phyloP scores from a whole-genome alignment of 495 filamentous ascomycete genomes.

The Letharia lupina region DNA sequence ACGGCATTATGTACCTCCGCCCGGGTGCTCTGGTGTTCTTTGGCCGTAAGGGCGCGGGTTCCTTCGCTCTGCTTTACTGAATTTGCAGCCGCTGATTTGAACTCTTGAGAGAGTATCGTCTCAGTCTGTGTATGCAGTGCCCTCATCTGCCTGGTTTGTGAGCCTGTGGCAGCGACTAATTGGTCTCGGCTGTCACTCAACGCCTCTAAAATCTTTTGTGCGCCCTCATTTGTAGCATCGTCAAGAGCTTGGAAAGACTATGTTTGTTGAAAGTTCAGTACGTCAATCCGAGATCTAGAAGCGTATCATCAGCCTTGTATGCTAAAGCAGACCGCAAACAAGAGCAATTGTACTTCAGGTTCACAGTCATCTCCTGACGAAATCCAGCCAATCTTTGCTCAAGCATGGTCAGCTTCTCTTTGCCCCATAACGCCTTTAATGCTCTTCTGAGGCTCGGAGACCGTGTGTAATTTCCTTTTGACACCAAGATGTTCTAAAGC shows the following conservation, averaged over 20 bases:
- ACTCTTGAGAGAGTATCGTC: background rate
- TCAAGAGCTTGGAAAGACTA: constrained; percentile 6
- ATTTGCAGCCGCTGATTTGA: background rate
- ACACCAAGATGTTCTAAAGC: background rate
- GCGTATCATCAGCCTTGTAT: background rate
- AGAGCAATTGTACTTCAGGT: background rate
- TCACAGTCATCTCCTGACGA: background rate
- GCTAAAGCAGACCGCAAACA: background rate
- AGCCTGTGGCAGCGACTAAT: background rate
- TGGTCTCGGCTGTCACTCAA: background rate
- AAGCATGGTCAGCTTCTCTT: background rate
- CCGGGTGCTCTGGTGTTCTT: background rate
- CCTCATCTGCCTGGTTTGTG: background rate
- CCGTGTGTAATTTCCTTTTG: background rate
- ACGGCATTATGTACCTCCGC: background rate
- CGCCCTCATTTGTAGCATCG: background rate
- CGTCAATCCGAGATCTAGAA: background rate
- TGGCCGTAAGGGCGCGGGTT: background rate
- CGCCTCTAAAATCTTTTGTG: background rate
- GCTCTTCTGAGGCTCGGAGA: background rate
- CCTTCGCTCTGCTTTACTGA: background rate
- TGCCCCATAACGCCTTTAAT: background rate
- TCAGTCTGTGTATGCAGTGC: constrained; percentile 1
- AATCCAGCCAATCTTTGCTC: constrained; percentile 6
- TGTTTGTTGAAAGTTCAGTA: background rate